Percentiles rank a stretch among this genome's conserved stretches.
Conservation (phyloP, 495 filamentous ascomycete genomes). For the Hypoxylon crocopeplum region DNA sequence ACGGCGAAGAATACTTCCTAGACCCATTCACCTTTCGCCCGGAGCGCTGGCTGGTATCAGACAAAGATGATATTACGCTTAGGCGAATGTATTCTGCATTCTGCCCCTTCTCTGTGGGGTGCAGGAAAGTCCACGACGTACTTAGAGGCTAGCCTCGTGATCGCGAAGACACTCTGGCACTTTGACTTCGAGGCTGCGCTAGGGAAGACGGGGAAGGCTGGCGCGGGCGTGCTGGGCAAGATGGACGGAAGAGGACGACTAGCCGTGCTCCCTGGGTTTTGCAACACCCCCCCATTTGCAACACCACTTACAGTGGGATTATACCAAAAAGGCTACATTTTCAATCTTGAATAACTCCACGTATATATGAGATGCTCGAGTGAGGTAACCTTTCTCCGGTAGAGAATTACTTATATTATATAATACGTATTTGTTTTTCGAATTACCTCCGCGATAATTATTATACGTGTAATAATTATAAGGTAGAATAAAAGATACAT, state of each 20-base stretch:
- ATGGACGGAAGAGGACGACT: neutral
- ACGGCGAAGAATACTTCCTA: conserved; percentile 3
- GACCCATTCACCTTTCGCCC: neutral
- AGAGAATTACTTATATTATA: no score
- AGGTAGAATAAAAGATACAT: no score
- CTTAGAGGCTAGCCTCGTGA: conserved; percentile 44
- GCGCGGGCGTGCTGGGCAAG: neutral
- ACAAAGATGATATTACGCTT: neutral
- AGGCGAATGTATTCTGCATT: conserved; percentile 15
- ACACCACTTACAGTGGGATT: no score
- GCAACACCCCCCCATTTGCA: no score
- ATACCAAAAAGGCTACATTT: no score
- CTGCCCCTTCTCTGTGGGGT: conserved; percentile 42
- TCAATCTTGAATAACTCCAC: no score
- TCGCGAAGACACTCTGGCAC: conserved; percentile 48
- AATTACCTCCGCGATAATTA: no score
- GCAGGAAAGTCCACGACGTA: conserved; percentile 46
- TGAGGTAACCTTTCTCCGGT: no score
- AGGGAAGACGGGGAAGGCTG: neutral
- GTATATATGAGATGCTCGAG: no score
- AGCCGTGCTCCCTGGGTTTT: no score
- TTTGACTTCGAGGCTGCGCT: conserved; percentile 48
- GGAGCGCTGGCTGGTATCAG: neutral
- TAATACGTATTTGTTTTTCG: no score
- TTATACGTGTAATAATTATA: no score